Base-by-base conservation (phyloP, 306 rosid genomes). In the Castanea crenata region DNA sequence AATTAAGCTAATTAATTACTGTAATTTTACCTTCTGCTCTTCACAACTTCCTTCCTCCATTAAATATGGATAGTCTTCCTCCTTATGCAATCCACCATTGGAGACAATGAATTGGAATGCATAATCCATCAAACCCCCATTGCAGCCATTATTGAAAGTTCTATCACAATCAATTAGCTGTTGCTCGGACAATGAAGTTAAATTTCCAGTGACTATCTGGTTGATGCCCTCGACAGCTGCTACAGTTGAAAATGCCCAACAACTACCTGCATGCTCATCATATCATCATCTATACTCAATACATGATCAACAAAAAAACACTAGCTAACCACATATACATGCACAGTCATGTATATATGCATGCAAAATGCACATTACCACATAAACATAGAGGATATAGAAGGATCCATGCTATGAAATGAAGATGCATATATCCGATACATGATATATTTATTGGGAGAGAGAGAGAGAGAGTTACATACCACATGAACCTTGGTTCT, bases 41-140 rank as follows among this genome's bases (percentile, higher is more conserved):
- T 88, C 97, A 55, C 99, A 93, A 35, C 83, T 89, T 59, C 98
- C 96, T 91, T 96, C 97, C 31, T 90, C 98, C 99, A 96, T 93
- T 2, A 91, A 79, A 80, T 91, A 91, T 73, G 97, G 97, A 76
- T 91, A 91, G 76, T 89, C 97, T 20, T 91, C 91, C 80, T 91
- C 93, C 84, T 79, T 88, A 27, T 85, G 92, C 31, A 91, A 69
- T 77, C 97, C 93, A 49, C 92, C 92, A 32, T 78, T 91, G 57
- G 86, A 58, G 2, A 71, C 80, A 3, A 91, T 87, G 63, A 79
- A 91, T 46, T 89, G 69, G 78, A 88, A 89, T 49, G 97, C 97
- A 69, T 88, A 89, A 77, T 91, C 93, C 97, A 88, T 91, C 34
- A 91, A 89, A 58, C 97, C 97, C 49, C 93, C 97, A 82, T 89